phyloP scores from a whole-genome alignment of 768 basidiomycete genomes.

The Neoboletus brunneissimus region DNA sequence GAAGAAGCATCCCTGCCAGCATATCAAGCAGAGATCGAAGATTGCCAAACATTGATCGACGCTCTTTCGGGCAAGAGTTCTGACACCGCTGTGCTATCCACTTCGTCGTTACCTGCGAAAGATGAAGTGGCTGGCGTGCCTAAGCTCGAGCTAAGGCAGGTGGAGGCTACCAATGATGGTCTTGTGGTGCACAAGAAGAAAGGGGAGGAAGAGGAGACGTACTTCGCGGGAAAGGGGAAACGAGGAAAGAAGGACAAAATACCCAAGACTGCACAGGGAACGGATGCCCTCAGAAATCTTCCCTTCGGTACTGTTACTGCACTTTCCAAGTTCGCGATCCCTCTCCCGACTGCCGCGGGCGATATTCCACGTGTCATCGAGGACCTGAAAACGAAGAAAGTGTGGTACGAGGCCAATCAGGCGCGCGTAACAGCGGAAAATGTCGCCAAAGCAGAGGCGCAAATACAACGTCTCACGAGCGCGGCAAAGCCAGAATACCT shows the following conservation, averaged over 20 bases:
- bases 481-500: conserved; percentile 38
- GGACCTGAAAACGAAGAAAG: conserved; percentile 90
- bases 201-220: conserved; percentile 76
- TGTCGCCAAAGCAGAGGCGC: conserved; percentile 73
- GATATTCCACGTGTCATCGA: conserved; percentile 85
- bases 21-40: conserved; percentile 90
- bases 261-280: conserved; percentile 40
- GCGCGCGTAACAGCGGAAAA: conserved; percentile 74
- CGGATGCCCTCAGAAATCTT: conserved; percentile 52
- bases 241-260: conserved; percentile 57
- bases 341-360: conserved; percentile 71
- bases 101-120: conserved; percentile 39
- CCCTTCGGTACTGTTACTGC: conserved; percentile 86
- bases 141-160: conserved; percentile 80
- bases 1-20: conserved; percentile 92
- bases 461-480: conserved; percentile 60
- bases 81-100: conserved; percentile 43
- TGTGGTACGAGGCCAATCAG: conserved; percentile 94
- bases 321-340: conserved; percentile 83
- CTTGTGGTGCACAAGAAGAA: conserved; percentile 88
- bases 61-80: conserved; percentile 68
- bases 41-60: conserved; percentile 91
- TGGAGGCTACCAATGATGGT: conserved; percentile 67
- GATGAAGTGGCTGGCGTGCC: conserved; percentile 61
- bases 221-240: conserved; percentile 72